These are phyloP conservation scores for Gossypium davidsonii DNA, from an alignment of 441 rosid species.

Conservation along the genomic window DNA sequence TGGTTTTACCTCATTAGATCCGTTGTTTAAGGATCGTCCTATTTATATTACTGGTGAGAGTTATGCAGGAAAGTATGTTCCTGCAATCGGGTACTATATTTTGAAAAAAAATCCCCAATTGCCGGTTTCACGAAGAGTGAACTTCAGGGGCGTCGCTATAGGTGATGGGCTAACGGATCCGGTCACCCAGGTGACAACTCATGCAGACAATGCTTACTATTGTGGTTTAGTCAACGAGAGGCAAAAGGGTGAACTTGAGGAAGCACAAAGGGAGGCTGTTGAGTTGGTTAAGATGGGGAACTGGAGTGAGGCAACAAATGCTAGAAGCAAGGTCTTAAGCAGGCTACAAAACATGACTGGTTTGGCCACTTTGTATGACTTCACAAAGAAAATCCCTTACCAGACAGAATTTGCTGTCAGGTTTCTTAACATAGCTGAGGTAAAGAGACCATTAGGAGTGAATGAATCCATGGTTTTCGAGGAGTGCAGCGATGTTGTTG, in stretches of 20 bases:
- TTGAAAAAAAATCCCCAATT: slow-evolving; percentile 36
- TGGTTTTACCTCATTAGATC: slow-evolving; percentile 38
- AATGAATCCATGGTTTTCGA: slow-evolving; percentile 41
- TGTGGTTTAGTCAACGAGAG: slow-evolving; percentile 65
- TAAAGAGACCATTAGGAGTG: slow-evolving; percentile 41
- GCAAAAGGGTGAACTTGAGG: slow-evolving; percentile 52
- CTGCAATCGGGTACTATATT: slow-evolving; percentile 64
- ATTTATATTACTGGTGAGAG: slow-evolving; percentile 78
- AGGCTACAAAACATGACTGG: slow-evolving; percentile 58
- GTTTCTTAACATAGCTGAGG: slow-evolving; percentile 34
- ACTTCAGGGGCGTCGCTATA: slow-evolving; percentile 65
- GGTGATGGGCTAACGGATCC: slow-evolving; percentile 88
- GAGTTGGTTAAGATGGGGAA: slow-evolving; percentile 29
- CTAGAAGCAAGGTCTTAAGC: slow-evolving; percentile 33
- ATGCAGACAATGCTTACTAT: slow-evolving; percentile 52
- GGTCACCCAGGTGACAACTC: slow-evolving; percentile 47
- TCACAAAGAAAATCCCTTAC: slow-evolving; percentile 37
- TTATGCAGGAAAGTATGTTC: slow-evolving; percentile 81
- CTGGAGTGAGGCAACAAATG: slow-evolving; percentile 63
- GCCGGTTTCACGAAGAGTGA: slow-evolving; percentile 29
- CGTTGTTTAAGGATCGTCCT: slow-evolving; percentile 44
- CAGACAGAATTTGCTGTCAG: slow-evolving; percentile 32
- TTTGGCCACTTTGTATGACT: slow-evolving; percentile 61
- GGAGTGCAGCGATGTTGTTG: slow-evolving; percentile 46
- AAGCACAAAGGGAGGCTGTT: slow-evolving; percentile 41